These are phyloP conservation scores for Malus orientalis DNA, from an alignment of 306 rosid species.

Conservation along the genomic window DNA sequence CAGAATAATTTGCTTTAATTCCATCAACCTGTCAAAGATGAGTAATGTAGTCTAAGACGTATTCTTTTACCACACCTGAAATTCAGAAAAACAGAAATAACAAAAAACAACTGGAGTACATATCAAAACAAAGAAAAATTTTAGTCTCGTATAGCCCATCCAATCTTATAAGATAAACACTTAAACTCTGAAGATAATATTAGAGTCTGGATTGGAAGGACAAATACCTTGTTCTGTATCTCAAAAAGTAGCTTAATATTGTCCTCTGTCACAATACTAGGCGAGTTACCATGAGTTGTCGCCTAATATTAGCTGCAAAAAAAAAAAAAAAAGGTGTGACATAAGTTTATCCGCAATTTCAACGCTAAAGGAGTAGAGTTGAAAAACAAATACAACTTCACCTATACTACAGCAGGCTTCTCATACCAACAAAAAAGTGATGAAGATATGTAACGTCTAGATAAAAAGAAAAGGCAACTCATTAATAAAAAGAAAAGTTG, in stretches of 20 bases:
- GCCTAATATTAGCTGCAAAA: constrained; percentile 68
- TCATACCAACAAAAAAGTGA: background rate
- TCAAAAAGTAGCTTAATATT: constrained; percentile 83
- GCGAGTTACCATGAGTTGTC: constrained; percentile 59
- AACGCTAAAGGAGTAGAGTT: background rate
- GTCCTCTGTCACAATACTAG: constrained; percentile 74
- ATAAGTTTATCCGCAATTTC: background rate
- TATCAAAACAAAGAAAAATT: background rate
- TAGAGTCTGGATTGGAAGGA: constrained; percentile 12
- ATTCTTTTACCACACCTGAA: background rate
- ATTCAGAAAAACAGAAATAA: background rate
- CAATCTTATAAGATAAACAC: background rate
- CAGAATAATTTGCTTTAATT: constrained; percentile 70
- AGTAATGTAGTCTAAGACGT: constrained; percentile 6
- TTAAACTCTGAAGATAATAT: constrained; percentile 6
- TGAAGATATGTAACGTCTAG: background rate
- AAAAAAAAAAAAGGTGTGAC: background rate
- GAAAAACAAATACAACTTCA: background rate
- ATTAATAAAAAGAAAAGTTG: background rate
- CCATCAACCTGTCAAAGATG: constrained; percentile 60
- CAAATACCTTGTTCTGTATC: constrained; percentile 72
- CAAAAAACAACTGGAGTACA: background rate
- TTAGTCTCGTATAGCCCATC: background rate
- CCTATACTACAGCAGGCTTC: background rate
- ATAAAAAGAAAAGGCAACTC: background rate